Evolutionary conservation across 2,329 filamentous ascomycete genomes (phyloP), one percentile per base, ranked within the genome.

Genomic region (Cytospora leucostoma): DNA sequence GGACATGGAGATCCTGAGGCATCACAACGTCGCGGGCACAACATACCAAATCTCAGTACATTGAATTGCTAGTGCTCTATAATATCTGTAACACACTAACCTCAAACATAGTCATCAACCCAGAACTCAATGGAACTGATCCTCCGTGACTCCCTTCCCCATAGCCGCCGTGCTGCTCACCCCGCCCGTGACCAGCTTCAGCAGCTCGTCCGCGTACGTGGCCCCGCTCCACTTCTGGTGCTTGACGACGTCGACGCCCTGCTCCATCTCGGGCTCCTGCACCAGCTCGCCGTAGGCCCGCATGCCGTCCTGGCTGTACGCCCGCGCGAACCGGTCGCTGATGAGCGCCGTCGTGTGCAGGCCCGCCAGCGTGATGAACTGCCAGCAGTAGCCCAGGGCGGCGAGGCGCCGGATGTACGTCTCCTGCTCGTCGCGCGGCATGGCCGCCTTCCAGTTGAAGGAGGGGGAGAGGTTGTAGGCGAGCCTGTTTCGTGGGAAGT

Each of bases 401-500:
- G 88, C 93, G 49, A 99, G 90, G 50, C 95, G 91, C 67, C 88
- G 82, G 81, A 99, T 99, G 81, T 98, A 99, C 21, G 95, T 99
- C 81, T 97, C 92, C 80, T 99, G 95, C 76, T 98, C 94, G 59
- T 85, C 83, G 69, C 90, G 87, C 52, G 92, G 84, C 93, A 97
- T 97, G 71, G 94, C 95, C 64, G 93, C 85, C 83, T 98, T 98
- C 95, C 95, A 99, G 87, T 99, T 99, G 89, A 99, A 99, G 4
- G 93, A 97, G 35, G 95, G 95, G 0, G 93, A 97, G 68, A 99
- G 89, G 83, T 99, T 99, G 83, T 99, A 99, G 6, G 95, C 90
- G 65, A 99, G 90, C 76, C 91, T 95, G 69, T 27, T 49, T 35
- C 40, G n/a, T 32, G 8, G 33, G 40, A 8, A 4, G 5, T 7